These are phyloP conservation scores for Cyamopsis tetragonoloba DNA, from an alignment of 306 rosid species.

Conservation along the genomic window DNA sequence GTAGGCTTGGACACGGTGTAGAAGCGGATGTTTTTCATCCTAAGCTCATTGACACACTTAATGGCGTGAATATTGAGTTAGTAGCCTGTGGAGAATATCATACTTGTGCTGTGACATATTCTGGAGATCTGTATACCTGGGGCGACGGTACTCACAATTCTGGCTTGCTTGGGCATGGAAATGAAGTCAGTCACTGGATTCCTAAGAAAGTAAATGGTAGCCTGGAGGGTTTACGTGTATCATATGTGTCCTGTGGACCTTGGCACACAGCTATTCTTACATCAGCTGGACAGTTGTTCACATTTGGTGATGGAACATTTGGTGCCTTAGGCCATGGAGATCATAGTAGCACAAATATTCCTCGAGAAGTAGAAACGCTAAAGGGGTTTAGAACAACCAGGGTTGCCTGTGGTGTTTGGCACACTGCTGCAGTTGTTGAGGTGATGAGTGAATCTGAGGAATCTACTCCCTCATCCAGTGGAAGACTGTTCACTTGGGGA, in stretches of 20 bases:
- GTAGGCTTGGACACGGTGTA: slow-evolving; percentile 96
- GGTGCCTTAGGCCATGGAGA: slow-evolving; percentile 98
- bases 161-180: slow-evolving; percentile 87
- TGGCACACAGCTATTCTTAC: slow-evolving; percentile 95
- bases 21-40: slow-evolving; percentile 80
- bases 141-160: slow-evolving; percentile 75
- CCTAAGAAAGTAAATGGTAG: slow-evolving; percentile 75
- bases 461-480: slow-evolving; percentile 40
- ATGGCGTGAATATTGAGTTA: slow-evolving; percentile 65
- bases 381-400: slow-evolving; percentile 64
- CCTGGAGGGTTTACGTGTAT: slow-evolving; percentile 67
- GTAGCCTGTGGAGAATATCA: slow-evolving; percentile 97
- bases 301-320: slow-evolving; percentile 97
- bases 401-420: slow-evolving; percentile 98
- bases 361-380: slow-evolving; percentile 76
- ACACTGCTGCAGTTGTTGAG: slow-evolving; percentile 90
- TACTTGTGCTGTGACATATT: slow-evolving; percentile 82
- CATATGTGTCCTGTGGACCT: slow-evolving; percentile 85
- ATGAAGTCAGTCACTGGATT: slow-evolving; percentile 79
- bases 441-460: slow-evolving; percentile 45
- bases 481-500: slow-evolving; percentile 93
- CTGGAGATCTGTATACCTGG: slow-evolving; percentile 97
- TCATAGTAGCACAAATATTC: slow-evolving; percentile 55
- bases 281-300: slow-evolving; percentile 82
- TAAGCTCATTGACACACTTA: slow-evolving; percentile 62